These are phyloP conservation scores for Xylariaceae sp. DNA, from an alignment of 2,329 filamentous ascomycete genomes.

Conservation along the genomic window DNA sequence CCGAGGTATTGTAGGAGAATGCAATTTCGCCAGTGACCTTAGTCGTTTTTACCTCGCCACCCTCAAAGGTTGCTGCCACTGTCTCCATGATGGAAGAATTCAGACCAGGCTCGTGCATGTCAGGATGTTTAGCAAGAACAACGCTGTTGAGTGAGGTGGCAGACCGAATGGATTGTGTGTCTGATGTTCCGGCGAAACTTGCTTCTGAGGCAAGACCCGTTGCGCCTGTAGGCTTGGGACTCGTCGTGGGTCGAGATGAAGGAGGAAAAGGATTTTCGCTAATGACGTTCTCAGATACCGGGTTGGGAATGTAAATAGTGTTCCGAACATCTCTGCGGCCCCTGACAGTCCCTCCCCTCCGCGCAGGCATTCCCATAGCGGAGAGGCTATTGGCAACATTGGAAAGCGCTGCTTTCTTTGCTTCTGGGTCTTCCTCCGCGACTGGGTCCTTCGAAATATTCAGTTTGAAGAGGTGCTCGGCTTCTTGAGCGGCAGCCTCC, in stretches of 20 bases:
- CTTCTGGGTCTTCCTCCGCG: conserved; percentile 70
- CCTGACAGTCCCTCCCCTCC: conserved; percentile 71
- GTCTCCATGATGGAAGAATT: conserved; percentile 90
- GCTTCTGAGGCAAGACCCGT: conserved; percentile 60
- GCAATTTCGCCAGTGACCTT: conserved; percentile 86
- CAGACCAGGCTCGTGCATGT: conserved; percentile 73
- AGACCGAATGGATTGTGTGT: conserved; percentile 88
- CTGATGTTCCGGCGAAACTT: conserved; percentile 58
- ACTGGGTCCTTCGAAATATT: conserved; percentile 77
- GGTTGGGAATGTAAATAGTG: conserved; percentile 72
- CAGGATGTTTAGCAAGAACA: conserved; percentile 71
- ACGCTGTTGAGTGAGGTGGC: conserved; percentile 72
- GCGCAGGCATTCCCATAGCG: conserved; percentile 57
- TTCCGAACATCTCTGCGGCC: conserved; percentile 89
- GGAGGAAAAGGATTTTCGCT: conserved; percentile 30
- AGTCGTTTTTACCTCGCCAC: conserved; percentile 64
- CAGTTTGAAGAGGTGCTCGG: conserved; percentile 69
- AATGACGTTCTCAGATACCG: conserved; percentile 25
- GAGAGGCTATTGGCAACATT: conserved; percentile 72
- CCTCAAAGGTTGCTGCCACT: conserved; percentile 78
- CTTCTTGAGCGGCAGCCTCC: conserved; percentile 58
- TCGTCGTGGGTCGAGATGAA: conserved; percentile 33
- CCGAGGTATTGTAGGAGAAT: conserved; percentile 66
- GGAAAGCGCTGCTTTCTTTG: conserved; percentile 67
- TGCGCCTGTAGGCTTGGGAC: conserved; percentile 43